These are phyloP conservation scores for Tricholoma matsutake DNA, from an alignment of 768 basidiomycete genomes.

Conservation along the genomic window DNA sequence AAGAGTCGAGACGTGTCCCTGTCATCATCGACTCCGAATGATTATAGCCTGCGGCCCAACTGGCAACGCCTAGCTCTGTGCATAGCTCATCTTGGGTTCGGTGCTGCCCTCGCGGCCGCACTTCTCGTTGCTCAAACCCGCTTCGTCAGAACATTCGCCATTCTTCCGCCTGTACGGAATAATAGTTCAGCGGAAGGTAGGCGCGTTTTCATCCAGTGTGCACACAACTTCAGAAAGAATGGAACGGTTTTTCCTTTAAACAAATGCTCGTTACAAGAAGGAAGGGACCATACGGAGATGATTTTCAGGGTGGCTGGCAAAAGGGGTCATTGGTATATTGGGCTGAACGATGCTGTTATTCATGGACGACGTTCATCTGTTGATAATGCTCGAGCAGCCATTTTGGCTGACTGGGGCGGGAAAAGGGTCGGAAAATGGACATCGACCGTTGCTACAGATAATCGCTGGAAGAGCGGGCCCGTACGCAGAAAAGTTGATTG, in stretches of 20 bases:
- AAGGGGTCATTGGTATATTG: constrained; percentile 34
- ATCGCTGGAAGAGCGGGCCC: constrained; percentile 28
- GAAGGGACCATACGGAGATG: constrained; percentile 31
- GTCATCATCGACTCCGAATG: constrained; percentile 5
- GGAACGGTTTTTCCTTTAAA: constrained; percentile 25
- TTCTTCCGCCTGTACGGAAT: constrained; percentile 19
- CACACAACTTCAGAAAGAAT: constrained; percentile 25
- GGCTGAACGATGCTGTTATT: constrained; percentile 24
- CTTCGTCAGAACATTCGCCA: constrained; percentile 30
- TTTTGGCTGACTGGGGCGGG: constrained; percentile 27
- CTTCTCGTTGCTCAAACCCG: constrained; percentile 28
- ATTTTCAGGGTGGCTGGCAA: constrained; percentile 27
- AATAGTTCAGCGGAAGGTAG: constrained; percentile 12
- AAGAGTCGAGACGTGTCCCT: constrained; percentile 12
- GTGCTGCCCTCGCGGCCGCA: constrained; percentile 27
- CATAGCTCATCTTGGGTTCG: constrained; percentile 26
- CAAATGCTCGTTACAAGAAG: constrained; percentile 25
- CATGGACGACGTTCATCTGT: constrained; percentile 18
- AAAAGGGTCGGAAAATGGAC: constrained; percentile 12
- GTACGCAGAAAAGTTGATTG: constrained; percentile 9
- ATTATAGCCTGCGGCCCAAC: constrained; percentile 27
- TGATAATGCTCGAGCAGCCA: constrained; percentile 22
- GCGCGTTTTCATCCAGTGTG: constrained; percentile 30
- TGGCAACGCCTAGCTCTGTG: constrained; percentile 33
- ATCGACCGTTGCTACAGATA: constrained; percentile 10